Conservation (phyloP, 140 eudicot genomes). For the Cichorium intybus region DNA sequence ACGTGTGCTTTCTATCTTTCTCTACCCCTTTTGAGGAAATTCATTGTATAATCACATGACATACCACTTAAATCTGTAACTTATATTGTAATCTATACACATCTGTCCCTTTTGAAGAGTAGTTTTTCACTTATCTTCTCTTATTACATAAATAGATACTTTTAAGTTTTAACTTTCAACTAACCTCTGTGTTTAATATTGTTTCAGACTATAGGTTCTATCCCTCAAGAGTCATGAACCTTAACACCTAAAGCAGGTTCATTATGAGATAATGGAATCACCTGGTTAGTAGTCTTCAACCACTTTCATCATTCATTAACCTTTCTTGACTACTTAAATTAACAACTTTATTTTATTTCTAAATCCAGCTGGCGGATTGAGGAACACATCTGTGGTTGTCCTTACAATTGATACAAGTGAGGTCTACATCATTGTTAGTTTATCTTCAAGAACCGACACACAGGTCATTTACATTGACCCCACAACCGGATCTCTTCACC, state of each 20-base stretch:
- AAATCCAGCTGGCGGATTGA: slow-evolving; percentile 32
- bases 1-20: not conserved
- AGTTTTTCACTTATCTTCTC: not conserved
- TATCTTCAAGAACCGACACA: slow-evolving; percentile 63
- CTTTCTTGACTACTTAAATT: not conserved
- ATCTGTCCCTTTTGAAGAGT: not conserved
- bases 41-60: not conserved
- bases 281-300: slow-evolving; percentile 43
- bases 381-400: slow-evolving; percentile 74
- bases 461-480: slow-evolving; percentile 92
- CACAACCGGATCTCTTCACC: slow-evolving; percentile 75
- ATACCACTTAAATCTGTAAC: not conserved
- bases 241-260: slow-evolving; percentile 27
- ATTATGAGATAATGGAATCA: slow-evolving; percentile 50
- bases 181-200: slow-evolving; percentile 9
- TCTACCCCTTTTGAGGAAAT: not conserved
- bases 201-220: slow-evolving; percentile 25
- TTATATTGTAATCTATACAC: not conserved
- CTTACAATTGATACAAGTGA: slow-evolving; percentile 68
- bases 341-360: not conserved
- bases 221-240: slow-evolving; percentile 19
- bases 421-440: slow-evolving; percentile 64
- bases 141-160: not conserved
- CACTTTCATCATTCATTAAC: not conserved
- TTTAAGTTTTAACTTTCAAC: not conserved